These are phyloP conservation scores for Aureobasidium musti DNA, from an alignment of 2,329 filamentous ascomycete genomes.

Conservation along the genomic window DNA sequence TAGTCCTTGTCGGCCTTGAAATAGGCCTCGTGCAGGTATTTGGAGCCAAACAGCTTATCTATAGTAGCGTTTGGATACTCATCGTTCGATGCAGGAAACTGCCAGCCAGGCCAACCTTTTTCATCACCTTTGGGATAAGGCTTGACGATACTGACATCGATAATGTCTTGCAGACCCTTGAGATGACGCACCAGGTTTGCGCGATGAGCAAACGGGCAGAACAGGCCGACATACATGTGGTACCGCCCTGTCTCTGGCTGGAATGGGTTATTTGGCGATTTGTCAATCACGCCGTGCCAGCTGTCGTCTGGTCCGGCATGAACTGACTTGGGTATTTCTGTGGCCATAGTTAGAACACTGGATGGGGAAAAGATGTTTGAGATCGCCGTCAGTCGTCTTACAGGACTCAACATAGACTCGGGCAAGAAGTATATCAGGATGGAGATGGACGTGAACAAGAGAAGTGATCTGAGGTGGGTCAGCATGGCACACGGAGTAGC, in stretches of 20 bases:
- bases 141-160: conserved; percentile 61
- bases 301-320: conserved; percentile 45
- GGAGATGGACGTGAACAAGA: conserved; percentile 5
- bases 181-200: conserved; percentile 60
- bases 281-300: conserved; percentile 55
- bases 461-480: neutral
- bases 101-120: conserved; percentile 64
- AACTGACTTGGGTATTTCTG: conserved; percentile 35
- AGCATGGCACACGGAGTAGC: conserved; percentile 4
- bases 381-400: neutral
- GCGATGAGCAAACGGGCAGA: conserved; percentile 67
- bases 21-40: conserved; percentile 63
- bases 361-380: neutral
- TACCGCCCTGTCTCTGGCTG: conserved; percentile 55
- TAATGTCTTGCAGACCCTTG: conserved; percentile 58
- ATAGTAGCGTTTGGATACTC: conserved; percentile 62
- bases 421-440: neutral
- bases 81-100: conserved; percentile 56
- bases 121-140: conserved; percentile 67
- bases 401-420: neutral
- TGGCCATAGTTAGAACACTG: conserved; percentile 2
- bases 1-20: conserved; percentile 63
- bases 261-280: conserved; percentile 49
- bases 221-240: conserved; percentile 61
- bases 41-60: conserved; percentile 60